Evolutionary conservation across 2,329 filamentous ascomycete species (phyloP), one percentile per base, ranked within the genome.

Genomic region (Colletotrichum orbiculare): DNA sequence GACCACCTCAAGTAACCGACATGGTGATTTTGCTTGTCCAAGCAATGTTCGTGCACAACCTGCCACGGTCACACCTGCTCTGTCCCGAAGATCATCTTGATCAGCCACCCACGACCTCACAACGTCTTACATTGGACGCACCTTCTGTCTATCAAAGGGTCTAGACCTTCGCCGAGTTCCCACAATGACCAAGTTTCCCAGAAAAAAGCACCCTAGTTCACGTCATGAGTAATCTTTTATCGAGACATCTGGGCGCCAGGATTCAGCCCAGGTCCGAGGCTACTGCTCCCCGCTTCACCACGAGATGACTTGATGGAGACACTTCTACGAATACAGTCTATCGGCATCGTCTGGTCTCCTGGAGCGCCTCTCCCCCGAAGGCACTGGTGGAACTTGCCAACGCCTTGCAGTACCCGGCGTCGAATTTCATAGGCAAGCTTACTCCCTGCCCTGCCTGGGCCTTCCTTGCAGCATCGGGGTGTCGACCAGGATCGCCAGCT

Each of bases 161-260:
- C 58, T 62, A 62, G 58, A 48, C 58, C 58, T 47, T 49, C 11
- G 46, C 4, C 9, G 8, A 45, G 62, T 62, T 62, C 52, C 62
- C 62, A 62, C 62, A 65, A 37, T 59, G 52, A 48, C 55, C 55
- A 64, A 54, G 47, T 64, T 64, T 60, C 55, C 33, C 60, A 34
- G 33, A 25, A 25, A n/a, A 62, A 25, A 62, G 25, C 59, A 38
- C 42, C 47, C 52, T 33, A 37, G 15, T 62, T 43, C 52, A 47
- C 58, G 62, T 62, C 62, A 62, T 62, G 35, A 48, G 48, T 33
- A 39, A 15, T 46, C 25, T 17, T 42, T 17, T 38, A 25, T 45
- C 58, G 42, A 34, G 25, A 33, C 46, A 48, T 34, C 15, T 34
- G 50, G 43, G 37, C n/a, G 37, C 33, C 60, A 58, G 35, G 17